These are phyloP conservation scores for Delitschia confertaspora DNA, from an alignment of 495 filamentous ascomycete genomes.

Conservation along the genomic window DNA sequence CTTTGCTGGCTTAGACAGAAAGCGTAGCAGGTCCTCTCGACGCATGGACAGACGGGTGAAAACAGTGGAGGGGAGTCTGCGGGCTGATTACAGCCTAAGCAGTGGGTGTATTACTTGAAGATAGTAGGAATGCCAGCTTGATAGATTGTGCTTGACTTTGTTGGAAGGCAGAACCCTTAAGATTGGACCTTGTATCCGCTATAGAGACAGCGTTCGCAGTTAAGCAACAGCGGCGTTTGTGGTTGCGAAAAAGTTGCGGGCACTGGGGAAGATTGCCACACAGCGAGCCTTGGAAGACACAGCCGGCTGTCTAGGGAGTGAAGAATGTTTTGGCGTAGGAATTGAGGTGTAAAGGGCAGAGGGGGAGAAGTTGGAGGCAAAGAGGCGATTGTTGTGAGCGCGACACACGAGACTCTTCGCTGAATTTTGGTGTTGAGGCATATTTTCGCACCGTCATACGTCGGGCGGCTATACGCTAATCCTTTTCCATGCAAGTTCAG, in stretches of 20 bases:
- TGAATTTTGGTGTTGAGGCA: constrained; percentile 6
- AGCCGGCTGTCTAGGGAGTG: not conserved
- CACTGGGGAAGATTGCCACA: no score
- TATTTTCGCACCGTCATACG: constrained; percentile 8
- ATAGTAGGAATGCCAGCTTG: constrained; percentile 26
- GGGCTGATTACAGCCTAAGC: constrained; percentile 26
- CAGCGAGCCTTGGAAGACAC: no score
- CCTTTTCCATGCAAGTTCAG: no score
- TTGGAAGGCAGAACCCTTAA: no score
- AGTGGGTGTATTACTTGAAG: constrained; percentile 3
- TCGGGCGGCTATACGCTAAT: not conserved
- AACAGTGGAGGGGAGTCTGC: constrained; percentile 11
- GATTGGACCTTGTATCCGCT: no score
- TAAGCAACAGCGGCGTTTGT: no score
- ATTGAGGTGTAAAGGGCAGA: not conserved
- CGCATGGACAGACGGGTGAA: constrained; percentile 62
- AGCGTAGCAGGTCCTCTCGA: constrained; percentile 83
- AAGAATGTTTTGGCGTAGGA: not conserved
- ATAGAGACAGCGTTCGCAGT: no score
- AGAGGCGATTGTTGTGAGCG: no score
- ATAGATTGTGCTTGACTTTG: constrained; percentile 3
- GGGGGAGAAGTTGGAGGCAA: not conserved
- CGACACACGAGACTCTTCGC: not conserved
- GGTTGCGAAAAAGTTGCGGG: not conserved
- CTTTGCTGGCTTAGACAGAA: constrained; percentile 95